phyloP scores from a whole-genome alignment of 73 alveolate species.

The Durusdinium trenchii region DNA sequence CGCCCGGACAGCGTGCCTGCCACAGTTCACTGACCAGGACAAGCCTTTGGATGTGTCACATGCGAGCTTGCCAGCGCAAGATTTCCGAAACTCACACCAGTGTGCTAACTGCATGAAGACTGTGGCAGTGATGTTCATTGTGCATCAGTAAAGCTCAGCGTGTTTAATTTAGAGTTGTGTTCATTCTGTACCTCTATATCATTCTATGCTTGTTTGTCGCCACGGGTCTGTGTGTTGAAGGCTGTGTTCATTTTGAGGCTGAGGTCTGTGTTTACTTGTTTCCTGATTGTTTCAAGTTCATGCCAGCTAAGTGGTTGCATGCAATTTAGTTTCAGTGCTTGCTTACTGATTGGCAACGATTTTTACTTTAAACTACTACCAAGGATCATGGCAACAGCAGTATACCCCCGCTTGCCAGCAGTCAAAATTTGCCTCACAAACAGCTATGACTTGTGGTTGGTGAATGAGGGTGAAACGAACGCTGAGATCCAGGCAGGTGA shows the following conservation, averaged over 20 bases:
- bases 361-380: too few species aligned
- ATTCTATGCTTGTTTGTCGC: too few species aligned
- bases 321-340: too few species aligned
- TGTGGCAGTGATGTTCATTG: neutral
- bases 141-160: too few species aligned
- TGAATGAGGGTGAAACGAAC: neutral
- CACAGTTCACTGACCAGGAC: neutral
- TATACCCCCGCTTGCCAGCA: neutral
- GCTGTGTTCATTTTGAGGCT: too few species aligned
- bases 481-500: neutral
- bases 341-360: too few species aligned
- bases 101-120: neutral
- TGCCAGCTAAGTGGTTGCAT: too few species aligned
- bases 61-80: neutral
- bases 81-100: neutral
- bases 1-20: neutral
- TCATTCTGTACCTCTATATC: too few species aligned
- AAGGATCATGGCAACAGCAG: neutral
- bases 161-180: too few species aligned
- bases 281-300: too few species aligned
- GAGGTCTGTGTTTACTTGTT: too few species aligned
- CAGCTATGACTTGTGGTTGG: neutral
- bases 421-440: neutral
- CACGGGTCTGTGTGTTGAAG: too few species aligned
- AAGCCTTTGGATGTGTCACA: neutral